Evolutionary conservation across 2,329 filamentous ascomycete genomes (phyloP), one percentile per base, ranked within the genome.

Genomic region (Aspergillus proliferans): DNA sequence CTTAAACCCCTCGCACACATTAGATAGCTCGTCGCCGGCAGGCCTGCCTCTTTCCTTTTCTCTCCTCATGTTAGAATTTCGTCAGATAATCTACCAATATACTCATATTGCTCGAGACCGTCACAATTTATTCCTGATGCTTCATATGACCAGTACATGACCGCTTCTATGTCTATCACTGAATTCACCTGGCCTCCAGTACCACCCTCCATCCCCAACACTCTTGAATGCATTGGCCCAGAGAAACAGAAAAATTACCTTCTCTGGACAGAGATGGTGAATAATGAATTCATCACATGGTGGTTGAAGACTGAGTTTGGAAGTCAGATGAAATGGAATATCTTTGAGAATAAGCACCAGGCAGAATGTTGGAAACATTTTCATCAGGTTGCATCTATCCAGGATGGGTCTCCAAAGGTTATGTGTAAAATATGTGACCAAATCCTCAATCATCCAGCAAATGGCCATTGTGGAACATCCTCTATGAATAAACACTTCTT

Each of bases 191-290:
- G 33, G 39, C 47, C 33, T 12, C 3, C 14, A 4, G 2, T 34
- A 33, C 45, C 42, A 12, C 36, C 48, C 22, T 1, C n/a, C n/a
- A 46, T 51, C 10, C 43, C 46, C 39, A 22, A 18, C 14, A 46
- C 38, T 5, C 36, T 51, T 21, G 15, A 46, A 33, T 36, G 22
- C 15, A 45, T 54, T 48, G 30, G 49, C 14, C 52, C 45, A 21
- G 2, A 2, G 8, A 43, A 21, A 33, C 44, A 43, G 33, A 51
- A 51, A 34, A 24, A 33, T 18, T 53, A 26, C 24, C n/a, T 51
- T 19, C 52, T 54, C 14, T 54, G 43, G 45, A 48, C 43, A 8
- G 39, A 46, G 10, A 51, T 50, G 36, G 42, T 45, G 10, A 47
- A 54, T 45, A 36, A 47, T 10, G 43, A 51, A 1, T 54, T 46